Percentiles rank a stretch among this genome's conserved stretches.
phyloP scores from a whole-genome alignment of 2,329 filamentous ascomycete species.

The Calonectria hongkongensis region DNA sequence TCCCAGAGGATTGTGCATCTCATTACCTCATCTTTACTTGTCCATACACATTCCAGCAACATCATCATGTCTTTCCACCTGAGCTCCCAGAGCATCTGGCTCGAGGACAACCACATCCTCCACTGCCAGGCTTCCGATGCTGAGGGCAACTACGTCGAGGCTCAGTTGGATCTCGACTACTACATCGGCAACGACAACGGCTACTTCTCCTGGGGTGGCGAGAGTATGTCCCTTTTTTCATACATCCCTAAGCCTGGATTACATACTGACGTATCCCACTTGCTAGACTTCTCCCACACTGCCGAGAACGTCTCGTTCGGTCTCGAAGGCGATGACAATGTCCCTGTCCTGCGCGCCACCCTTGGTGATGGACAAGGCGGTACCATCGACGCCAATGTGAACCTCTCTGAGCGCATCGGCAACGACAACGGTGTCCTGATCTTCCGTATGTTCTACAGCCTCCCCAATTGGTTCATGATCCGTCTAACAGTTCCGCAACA shows the following conservation, averaged over 20 bases:
- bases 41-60: neutral
- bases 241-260: too few relatives aligned
- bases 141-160: constrained; percentile 65
- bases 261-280: neutral
- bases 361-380: constrained; percentile 67
- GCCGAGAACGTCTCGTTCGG: constrained; percentile 68
- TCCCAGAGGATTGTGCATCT: neutral
- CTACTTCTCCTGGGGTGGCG: constrained; percentile 66
- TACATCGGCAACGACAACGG: constrained; percentile 72
- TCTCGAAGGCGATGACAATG: constrained; percentile 69
- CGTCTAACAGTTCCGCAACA: constrained; percentile 8
- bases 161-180: constrained; percentile 69
- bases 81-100: constrained; percentile 65
- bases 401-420: constrained; percentile 72
- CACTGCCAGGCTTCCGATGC: constrained; percentile 62
- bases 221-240: constrained; percentile 45
- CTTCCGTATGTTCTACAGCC: constrained; percentile 39
- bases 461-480: neutral
- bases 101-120: constrained; percentile 72
- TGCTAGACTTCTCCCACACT: constrained; percentile 65
- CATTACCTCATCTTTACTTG: neutral
- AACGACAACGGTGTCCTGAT: constrained; percentile 68
- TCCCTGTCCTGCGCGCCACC: constrained; percentile 72
- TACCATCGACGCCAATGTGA: constrained; percentile 66
- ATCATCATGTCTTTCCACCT: constrained; percentile 66